phyloP scores from a whole-genome alignment of 2,329 filamentous ascomycete genomes.

The Hirsutella rhossiliensis region DNA sequence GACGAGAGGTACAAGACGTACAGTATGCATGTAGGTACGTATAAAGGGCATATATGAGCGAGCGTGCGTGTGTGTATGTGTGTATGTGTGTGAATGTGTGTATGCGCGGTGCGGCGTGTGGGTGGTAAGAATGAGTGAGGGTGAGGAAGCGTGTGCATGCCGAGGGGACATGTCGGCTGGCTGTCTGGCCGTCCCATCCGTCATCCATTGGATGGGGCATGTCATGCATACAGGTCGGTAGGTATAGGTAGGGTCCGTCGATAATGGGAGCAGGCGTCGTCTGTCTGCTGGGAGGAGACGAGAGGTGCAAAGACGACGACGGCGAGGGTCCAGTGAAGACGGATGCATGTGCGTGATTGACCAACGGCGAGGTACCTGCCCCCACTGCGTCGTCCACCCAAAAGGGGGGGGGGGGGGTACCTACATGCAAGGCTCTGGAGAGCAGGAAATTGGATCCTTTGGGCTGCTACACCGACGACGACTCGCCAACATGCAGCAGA shows the following conservation, averaged over 20 bases:
- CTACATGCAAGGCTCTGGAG: too few relatives aligned
- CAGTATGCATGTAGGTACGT: too few relatives aligned
- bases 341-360: not conserved
- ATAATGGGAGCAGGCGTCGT: not conserved
- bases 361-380: not conserved
- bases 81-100: not conserved
- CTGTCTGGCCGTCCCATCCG: not conserved
- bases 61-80: not conserved
- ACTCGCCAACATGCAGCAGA: too few relatives aligned
- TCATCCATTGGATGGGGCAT: not conserved
- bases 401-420: too few relatives aligned
- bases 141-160: not conserved
- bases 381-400: too few relatives aligned
- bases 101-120: not conserved
- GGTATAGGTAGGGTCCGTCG: not conserved
- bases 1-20: too few relatives aligned
- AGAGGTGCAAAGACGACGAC: not conserved
- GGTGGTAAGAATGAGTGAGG: not conserved
- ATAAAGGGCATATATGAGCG: too few relatives aligned
- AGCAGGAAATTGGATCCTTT: too few relatives aligned
- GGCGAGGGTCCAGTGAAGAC: not conserved
- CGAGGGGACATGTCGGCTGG: not conserved
- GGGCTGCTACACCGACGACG: too few relatives aligned
- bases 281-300: too few relatives aligned
- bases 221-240: not conserved